Conservation (phyloP, 2,329 filamentous ascomycete species). For the Arthrobotrys musiformis region DNA sequence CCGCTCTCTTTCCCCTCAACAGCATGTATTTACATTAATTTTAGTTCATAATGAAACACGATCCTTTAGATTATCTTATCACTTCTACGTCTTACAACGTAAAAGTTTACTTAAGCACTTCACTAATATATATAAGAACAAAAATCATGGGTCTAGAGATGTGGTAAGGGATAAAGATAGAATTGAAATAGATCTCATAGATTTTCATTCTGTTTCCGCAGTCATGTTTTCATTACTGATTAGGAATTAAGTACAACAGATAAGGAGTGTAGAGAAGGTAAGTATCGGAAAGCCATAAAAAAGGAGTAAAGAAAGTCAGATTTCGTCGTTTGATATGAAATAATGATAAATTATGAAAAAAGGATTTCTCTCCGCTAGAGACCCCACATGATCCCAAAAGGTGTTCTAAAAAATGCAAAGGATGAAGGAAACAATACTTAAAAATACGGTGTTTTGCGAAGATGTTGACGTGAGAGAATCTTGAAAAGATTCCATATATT, state of each 20-base stretch:
- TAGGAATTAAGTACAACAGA: constrained; percentile 34
- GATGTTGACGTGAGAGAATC: neutral
- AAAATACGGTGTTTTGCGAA: neutral
- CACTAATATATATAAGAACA: no score
- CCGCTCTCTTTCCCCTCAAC: constrained; percentile 6
- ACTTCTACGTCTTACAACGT: no score
- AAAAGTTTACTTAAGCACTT: no score
- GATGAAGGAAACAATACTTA: neutral
- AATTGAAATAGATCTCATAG: neutral
- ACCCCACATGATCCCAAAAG: no score
- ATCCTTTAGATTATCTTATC: neutral
- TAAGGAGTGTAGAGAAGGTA: constrained; percentile 43
- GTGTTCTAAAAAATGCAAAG: no score
- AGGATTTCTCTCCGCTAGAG: no score
- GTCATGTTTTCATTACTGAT: constrained; percentile 29
- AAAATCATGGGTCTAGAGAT: no score
- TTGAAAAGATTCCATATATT: neutral
- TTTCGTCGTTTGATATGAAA: neutral
- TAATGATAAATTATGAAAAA: no score
- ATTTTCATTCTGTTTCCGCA: constrained; percentile 9
- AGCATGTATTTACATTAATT: neutral
- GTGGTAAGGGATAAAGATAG: no score
- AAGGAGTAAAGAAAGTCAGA: neutral
- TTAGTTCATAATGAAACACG: neutral
- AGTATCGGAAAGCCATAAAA: neutral